phyloP scores from a whole-genome alignment of 176 grass and related monocot species.

The Oryza coarctata region DNA sequence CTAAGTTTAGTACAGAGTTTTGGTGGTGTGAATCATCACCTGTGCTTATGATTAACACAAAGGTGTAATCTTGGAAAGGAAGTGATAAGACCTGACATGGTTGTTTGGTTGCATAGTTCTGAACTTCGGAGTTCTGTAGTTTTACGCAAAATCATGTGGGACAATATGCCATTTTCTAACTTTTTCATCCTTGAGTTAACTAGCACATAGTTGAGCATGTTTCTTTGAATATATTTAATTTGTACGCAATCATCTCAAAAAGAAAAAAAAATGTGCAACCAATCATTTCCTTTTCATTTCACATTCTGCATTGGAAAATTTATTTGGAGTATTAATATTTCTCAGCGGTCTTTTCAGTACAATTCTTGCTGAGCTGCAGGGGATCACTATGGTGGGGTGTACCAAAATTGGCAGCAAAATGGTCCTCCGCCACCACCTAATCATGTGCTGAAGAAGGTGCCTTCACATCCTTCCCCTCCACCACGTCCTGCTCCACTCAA shows the following conservation, averaged over 20 bases:
- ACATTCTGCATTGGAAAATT: slow-evolving; percentile 21
- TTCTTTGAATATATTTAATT: slow-evolving; percentile 1
- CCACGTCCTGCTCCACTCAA: slow-evolving; percentile 48
- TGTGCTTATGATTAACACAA: neutral
- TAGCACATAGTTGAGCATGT: neutral
- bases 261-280: neutral
- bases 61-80: neutral
- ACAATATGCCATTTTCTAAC: neutral
- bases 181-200: neutral
- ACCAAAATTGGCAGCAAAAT: slow-evolving; percentile 88
- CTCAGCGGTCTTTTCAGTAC: neutral
- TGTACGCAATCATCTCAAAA: neutral
- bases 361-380: slow-evolving; percentile 46
- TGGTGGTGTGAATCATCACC: neutral
- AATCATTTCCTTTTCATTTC: neutral
- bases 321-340: neutral
- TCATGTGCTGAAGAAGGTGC: slow-evolving; percentile 71
- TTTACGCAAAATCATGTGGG: neutral
- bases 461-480: slow-evolving; percentile 41
- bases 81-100: neutral
- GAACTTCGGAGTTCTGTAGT: neutral
- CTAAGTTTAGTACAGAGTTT: neutral
- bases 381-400: slow-evolving; percentile 57
- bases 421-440: slow-evolving; percentile 56
- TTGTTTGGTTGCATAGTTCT: neutral